Conservation (phyloP, 176 grass and related monocot species). For the Musa beccarii region DNA sequence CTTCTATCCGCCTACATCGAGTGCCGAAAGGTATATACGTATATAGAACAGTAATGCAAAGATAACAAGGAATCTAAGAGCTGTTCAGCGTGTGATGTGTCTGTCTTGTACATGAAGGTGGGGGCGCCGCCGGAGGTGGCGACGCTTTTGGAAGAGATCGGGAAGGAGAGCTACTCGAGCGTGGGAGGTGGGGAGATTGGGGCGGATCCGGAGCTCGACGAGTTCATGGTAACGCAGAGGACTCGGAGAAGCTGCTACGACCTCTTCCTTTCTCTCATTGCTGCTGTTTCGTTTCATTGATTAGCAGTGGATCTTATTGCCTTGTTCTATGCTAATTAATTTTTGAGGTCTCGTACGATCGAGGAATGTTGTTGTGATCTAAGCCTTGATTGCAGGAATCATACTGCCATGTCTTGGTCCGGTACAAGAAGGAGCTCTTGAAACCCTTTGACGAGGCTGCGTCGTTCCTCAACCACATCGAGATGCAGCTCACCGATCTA, state of each 20-base stretch:
- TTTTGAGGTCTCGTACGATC: too few relatives aligned
- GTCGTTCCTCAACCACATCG: slow-evolving; percentile 20
- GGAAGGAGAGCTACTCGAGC: slow-evolving; percentile 28
- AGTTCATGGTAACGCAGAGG: slow-evolving; percentile 64
- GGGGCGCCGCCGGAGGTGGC: slow-evolving; percentile 77
- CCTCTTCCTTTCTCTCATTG: too few relatives aligned
- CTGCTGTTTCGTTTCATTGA: too few relatives aligned
- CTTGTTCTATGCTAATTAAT: too few relatives aligned
- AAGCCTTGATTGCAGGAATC: slow-evolving; percentile 10
- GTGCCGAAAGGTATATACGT: slow-evolving; percentile 58
- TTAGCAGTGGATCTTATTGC: too few relatives aligned
- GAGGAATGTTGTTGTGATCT: too few relatives aligned
- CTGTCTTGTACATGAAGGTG: slow-evolving; percentile 28
- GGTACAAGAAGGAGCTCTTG: slow-evolving; percentile 16
- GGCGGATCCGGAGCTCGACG: slow-evolving; percentile 88
- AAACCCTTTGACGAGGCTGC: slow-evolving; percentile 23
- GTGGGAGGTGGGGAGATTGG: slow-evolving; percentile 33
- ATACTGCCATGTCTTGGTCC: slow-evolving; percentile 17
- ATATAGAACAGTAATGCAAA: neutral
- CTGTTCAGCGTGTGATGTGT: too few relatives aligned
- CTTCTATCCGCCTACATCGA: slow-evolving; percentile 91
- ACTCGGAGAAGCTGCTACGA: too few relatives aligned
- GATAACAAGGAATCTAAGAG: neutral
- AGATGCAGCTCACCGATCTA: slow-evolving; percentile 14
- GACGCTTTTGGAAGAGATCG: slow-evolving; percentile 76